Evolutionary conservation across 768 basidiomycete genomes (phyloP).

Genomic region (Russula dissimulans): DNA sequence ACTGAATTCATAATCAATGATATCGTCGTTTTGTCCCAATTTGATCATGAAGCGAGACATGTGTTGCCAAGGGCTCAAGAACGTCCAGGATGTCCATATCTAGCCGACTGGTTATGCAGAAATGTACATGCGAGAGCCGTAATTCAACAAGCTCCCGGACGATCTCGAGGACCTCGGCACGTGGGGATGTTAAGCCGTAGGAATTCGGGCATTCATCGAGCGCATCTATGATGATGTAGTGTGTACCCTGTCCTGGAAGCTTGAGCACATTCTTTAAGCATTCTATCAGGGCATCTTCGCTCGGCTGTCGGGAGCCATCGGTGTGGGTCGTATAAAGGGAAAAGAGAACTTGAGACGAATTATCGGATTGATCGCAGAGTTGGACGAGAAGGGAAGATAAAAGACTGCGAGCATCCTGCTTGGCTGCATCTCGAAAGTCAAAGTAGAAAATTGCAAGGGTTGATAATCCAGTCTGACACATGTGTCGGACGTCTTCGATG

Average conservation of each 20-base stretch:
- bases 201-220: background rate
- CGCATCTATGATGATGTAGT: background rate
- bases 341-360: background rate
- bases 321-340: background rate
- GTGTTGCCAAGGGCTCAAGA: background rate
- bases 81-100: background rate
- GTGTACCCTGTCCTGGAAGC: background rate
- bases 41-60: background rate
- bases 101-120: background rate
- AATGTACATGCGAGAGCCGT: background rate
- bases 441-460: background rate
- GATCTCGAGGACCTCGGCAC: background rate
- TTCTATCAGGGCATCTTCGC: background rate
- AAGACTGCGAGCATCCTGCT: background rate
- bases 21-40: background rate
- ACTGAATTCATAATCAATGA: background rate
- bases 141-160: background rate
- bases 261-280: background rate
- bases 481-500: background rate
- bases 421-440: background rate
- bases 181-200: background rate
- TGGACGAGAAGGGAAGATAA: background rate
- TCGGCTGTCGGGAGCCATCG: background rate
- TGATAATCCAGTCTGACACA: background rate
- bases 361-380: background rate